Evolutionary conservation across 2,329 filamentous ascomycete species (phyloP).

Genomic region (Trichoderma sp.): DNA sequence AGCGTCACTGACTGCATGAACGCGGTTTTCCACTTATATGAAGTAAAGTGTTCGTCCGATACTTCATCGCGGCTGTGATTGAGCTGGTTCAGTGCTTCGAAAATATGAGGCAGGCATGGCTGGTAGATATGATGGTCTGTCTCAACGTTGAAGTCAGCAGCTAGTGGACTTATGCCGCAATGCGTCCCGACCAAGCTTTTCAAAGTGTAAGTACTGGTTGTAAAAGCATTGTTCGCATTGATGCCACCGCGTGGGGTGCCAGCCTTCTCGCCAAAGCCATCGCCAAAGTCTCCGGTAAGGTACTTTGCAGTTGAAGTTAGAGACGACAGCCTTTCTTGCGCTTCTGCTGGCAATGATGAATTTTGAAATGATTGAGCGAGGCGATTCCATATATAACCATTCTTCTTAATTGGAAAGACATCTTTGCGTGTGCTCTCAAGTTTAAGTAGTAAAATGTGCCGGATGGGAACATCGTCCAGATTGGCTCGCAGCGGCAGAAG

Average conservation of each 20-base stretch:
- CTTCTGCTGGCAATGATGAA: not conserved
- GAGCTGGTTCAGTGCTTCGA: constrained; percentile 37
- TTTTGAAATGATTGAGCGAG: constrained; percentile 4
- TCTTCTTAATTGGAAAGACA: constrained; percentile 47
- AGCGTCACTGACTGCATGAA: constrained; percentile 40
- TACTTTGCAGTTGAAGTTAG: constrained; percentile 32
- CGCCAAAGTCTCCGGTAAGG: constrained; percentile 29
- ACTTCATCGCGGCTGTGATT: constrained; percentile 23
- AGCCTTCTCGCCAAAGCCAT: constrained; percentile 31
- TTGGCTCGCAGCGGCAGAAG: constrained; percentile 32
- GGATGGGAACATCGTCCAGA: constrained; percentile 38
- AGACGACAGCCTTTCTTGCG: constrained; percentile 29
- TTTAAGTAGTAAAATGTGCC: constrained; percentile 45
- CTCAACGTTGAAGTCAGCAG: constrained; percentile 47
- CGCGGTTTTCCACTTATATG: constrained; percentile 37
- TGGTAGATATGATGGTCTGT: constrained; percentile 47
- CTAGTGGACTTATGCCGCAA: constrained; percentile 45
- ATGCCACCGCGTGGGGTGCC: constrained; percentile 39
- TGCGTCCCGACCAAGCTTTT: constrained; percentile 46
- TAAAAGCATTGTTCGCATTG: constrained; percentile 43
- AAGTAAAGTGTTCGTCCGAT: constrained; percentile 29
- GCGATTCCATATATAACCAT: constrained; percentile 37
- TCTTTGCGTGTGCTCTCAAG: constrained; percentile 50
- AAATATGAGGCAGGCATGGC: constrained; percentile 45
- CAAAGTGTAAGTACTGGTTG: constrained; percentile 45